Percentiles rank a stretch among this genome's conserved stretches.
Evolutionary conservation across 305 asterid genomes (phyloP).

Genomic region (Fraxinus angustifolia): DNA sequence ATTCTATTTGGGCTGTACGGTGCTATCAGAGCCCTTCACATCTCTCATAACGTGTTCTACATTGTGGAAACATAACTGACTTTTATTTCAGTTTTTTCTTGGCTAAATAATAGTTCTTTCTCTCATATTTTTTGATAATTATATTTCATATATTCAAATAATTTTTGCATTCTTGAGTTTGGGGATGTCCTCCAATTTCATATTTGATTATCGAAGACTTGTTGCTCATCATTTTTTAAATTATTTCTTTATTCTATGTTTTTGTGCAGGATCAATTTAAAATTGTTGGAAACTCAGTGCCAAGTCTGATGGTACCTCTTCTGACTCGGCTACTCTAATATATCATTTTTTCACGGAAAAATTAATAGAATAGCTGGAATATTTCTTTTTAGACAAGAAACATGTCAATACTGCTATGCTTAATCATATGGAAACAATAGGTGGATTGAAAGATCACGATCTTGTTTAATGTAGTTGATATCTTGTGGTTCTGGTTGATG

Average conservation of each 20-base stretch:
- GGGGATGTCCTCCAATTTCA: neutral
- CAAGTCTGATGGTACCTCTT: constrained; percentile 35
- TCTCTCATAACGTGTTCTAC: neutral
- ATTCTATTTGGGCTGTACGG: neutral
- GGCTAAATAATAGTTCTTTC: neutral
- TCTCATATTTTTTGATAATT: neutral
- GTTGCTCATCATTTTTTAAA: neutral
- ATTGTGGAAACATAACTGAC: neutral
- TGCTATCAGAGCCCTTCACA: neutral
- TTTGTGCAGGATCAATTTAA: constrained; percentile 49
- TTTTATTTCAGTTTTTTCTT: neutral
- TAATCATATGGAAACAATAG: neutral
- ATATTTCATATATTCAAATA: neutral
- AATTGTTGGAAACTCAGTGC: constrained; percentile 36
- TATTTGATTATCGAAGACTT: neutral
- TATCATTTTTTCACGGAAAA: neutral
- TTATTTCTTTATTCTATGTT: neutral
- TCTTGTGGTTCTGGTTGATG: neutral
- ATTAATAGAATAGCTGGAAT: neutral
- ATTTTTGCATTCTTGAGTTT: neutral
- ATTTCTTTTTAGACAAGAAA: neutral
- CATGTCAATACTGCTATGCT: neutral
- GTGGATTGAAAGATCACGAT: neutral
- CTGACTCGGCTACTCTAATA: neutral
- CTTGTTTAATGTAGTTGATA: neutral